Conservation (phyloP, 2,329 filamentous ascomycete species). For the Beauveria sp. region DNA sequence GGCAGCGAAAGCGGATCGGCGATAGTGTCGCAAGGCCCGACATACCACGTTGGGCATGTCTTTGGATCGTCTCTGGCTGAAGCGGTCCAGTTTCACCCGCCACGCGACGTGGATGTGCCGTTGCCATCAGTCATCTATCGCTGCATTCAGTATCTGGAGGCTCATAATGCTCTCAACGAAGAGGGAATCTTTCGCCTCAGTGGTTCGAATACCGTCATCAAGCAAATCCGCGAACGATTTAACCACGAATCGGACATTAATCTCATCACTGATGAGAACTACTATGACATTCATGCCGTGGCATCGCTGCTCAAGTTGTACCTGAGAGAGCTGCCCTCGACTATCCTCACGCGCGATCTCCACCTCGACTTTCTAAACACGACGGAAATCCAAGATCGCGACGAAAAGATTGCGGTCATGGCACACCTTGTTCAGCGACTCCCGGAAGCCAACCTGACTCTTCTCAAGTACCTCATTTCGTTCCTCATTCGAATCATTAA, state of each 20-base stretch:
- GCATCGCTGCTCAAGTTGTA: slow-evolving; percentile 92
- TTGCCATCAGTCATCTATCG: slow-evolving; percentile 91
- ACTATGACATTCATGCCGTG: slow-evolving; percentile 93
- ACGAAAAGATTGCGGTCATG: slow-evolving; percentile 69
- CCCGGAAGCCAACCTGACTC: slow-evolving; percentile 69
- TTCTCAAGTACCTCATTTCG: slow-evolving; percentile 76
- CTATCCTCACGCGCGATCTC: slow-evolving; percentile 82
- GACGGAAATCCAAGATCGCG: slow-evolving; percentile 67
- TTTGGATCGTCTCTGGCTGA: slow-evolving; percentile 83
- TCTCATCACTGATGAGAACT: slow-evolving; percentile 71
- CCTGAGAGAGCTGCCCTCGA: slow-evolving; percentile 82
- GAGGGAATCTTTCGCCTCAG: slow-evolving; percentile 96
- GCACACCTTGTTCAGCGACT: slow-evolving; percentile 72
- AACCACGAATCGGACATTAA: slow-evolving; percentile 90
- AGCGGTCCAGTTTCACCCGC: slow-evolving; percentile 74
- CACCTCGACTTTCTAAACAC: slow-evolving; percentile 82
- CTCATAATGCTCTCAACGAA: slow-evolving; percentile 72
- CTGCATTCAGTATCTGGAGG: slow-evolving; percentile 85
- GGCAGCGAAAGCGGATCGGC: slow-evolving; percentile 38
- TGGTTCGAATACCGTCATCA: slow-evolving; percentile 94
- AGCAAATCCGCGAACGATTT: slow-evolving; percentile 82
- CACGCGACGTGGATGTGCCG: slow-evolving; percentile 62
- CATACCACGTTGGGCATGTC: slow-evolving; percentile 55
- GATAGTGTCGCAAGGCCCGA: slow-evolving; percentile 30
- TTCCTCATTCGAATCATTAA: slow-evolving; percentile 91